Conservation (phyloP, 2,329 filamentous ascomycete genomes). For the Beauveria brongniartii region DNA sequence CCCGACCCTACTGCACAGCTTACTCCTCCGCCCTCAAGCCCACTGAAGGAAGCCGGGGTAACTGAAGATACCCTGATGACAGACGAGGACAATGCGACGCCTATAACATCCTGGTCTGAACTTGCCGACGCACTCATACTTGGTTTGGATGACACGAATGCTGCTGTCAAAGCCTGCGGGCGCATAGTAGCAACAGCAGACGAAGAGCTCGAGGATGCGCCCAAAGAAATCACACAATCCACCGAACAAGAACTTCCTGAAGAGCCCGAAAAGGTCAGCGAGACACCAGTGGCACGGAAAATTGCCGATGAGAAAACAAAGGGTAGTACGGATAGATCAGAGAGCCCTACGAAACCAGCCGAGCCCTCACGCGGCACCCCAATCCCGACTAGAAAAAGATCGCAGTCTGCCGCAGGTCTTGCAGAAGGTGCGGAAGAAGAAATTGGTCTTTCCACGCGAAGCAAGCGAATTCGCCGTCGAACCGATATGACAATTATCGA, state of each 20-base stretch:
- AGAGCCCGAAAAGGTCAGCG: constrained; percentile 14
- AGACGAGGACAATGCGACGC: neutral
- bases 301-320: constrained; percentile 17
- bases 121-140: neutral
- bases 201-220: constrained; percentile 16
- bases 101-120: constrained; percentile 3
- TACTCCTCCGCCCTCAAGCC: constrained; percentile 21
- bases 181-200: constrained; percentile 19
- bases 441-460: constrained; percentile 49
- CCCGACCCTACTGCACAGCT: constrained; percentile 41
- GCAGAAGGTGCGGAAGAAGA: constrained; percentile 50
- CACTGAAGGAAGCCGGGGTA: neutral
- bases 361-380: constrained; percentile 27
- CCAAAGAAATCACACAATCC: neutral
- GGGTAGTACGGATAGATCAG: constrained; percentile 15
- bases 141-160: neutral
- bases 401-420: constrained; percentile 53
- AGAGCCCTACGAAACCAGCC: constrained; percentile 20
- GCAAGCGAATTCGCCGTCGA: constrained; percentile 56
- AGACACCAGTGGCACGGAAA: constrained; percentile 7
- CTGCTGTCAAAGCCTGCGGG: constrained; percentile 21
- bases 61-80: neutral
- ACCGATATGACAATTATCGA: constrained; percentile 44
- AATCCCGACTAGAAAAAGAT: constrained; percentile 47
- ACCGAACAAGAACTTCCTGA: neutral